phyloP scores from a whole-genome alignment of 768 basidiomycete genomes.

The Crucibulum laeve region DNA sequence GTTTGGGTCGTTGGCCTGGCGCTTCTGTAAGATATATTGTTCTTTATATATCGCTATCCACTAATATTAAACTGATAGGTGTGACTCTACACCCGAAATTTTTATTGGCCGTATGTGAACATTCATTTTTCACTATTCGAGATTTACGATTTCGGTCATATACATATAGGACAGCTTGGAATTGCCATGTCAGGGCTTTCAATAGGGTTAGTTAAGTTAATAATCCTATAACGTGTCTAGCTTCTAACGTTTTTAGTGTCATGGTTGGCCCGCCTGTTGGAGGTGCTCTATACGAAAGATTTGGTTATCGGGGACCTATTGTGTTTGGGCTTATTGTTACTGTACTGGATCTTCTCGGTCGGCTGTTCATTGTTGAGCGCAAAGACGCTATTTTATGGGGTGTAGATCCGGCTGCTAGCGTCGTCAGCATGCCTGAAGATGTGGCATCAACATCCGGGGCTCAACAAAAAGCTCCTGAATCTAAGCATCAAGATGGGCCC shows the following conservation, averaged over 20 bases:
- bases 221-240: conserved; percentile 4
- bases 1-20: conserved; percentile 63
- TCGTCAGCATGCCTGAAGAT: background rate
- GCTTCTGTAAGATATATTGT: conserved; percentile 35
- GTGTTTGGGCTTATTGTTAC: conserved; percentile 45
- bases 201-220: conserved; percentile 33
- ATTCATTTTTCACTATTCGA: background rate
- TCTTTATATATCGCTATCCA: background rate
- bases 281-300: conserved; percentile 46
- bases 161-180: conserved; percentile 48
- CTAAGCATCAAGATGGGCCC: background rate
- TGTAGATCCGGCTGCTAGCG: conserved; percentile 29
- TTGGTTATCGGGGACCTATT: conserved; percentile 60
- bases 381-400: conserved; percentile 46
- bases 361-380: conserved; percentile 54
- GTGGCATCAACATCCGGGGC: background rate
- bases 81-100: conserved; percentile 48
- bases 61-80: conserved; percentile 25
- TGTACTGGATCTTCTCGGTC: conserved; percentile 45
- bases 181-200: conserved; percentile 56
- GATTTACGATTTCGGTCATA: background rate
- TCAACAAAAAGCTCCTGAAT: background rate
- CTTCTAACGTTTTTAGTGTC: conserved; percentile 24
- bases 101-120: conserved; percentile 41
- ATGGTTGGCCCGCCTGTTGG: conserved; percentile 56